These are phyloP conservation scores for Fusarium aywerte DNA, from an alignment of 2,329 filamentous ascomycete genomes.

Conservation along the genomic window DNA sequence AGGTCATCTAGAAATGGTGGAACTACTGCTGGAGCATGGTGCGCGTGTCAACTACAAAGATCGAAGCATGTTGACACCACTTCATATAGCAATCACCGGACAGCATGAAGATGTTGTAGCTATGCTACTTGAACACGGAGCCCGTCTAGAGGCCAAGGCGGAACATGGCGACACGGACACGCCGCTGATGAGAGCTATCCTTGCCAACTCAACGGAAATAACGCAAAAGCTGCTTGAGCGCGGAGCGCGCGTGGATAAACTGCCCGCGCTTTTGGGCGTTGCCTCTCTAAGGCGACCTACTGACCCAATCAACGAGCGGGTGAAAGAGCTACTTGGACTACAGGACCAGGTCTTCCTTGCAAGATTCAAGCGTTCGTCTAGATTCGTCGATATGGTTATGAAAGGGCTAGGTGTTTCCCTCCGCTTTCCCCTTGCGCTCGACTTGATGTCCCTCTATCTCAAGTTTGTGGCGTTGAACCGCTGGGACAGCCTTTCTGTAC, in stretches of 20 bases:
- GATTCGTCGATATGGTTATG: not conserved
- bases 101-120: not conserved
- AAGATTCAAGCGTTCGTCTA: not conserved
- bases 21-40: not conserved
- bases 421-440: not conserved
- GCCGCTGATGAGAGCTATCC: constrained; percentile 2
- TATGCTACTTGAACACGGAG: not conserved
- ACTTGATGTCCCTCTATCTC: not conserved
- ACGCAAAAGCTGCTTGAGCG: not conserved
- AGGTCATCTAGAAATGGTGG: not conserved
- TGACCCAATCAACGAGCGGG: not conserved
- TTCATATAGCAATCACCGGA: not conserved
- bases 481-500: not conserved
- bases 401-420: not conserved
- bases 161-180: not conserved
- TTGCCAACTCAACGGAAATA: not conserved
- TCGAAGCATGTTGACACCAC: constrained; percentile 3
- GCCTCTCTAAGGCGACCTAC: not conserved
- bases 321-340: not conserved
- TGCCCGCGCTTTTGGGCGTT: not conserved
- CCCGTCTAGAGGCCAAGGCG: not conserved
- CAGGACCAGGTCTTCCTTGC: not conserved
- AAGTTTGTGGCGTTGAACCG: not conserved
- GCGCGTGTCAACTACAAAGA: constrained; percentile 4
- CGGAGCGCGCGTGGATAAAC: not conserved